Evolutionary conservation across 139 green algal genomes (phyloP), one percentile per base, ranked within the genome.

Genomic region (Chlamydomonas sp.): DNA sequence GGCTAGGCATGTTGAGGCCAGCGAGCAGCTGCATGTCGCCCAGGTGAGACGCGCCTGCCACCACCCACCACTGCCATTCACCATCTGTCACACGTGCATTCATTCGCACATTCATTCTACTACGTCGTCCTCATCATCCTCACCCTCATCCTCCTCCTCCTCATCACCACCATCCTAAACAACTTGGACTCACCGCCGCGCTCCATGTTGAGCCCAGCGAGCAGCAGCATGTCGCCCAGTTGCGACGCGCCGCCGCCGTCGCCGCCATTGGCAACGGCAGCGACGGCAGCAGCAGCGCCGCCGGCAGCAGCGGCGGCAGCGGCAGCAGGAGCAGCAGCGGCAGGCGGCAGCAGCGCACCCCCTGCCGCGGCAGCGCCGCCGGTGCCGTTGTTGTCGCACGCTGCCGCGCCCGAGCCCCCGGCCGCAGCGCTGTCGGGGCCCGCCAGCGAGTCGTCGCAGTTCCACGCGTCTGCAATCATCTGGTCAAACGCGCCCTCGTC

Each of bases 401-500:
- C n/a, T n/a, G 30, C 60, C 30, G 6, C 33, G 29, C 3, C 28
- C 5, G 26, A 20, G 26, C 37, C 2, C 20, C 36, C 34, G 3
- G 10, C 5, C 22, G 33, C 59, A 30, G 59, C 13, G 31, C 31
- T 20, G 13, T 2, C 59, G 3, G 57, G 29, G n/a, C 57, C 6
- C 31, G 8, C 22, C 48, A 26, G n/a, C 58, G 35, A 43, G 28
- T 76, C 71, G 24, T 76, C 63, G 2, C 49, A 29, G 62, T 67
- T 67, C 72, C 72, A 77, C 5, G 39, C 37, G 5, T 77, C 72
- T 26, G 72, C 72, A 3, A 77, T 61, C 33, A 77, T 35, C 26
- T 65, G 69, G 65, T 80, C 69, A 60, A 79, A 79, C 20, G 59
- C 48, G 2, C 49, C 33, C 22, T 79, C 74, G 13, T 73, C 68